phyloP scores from a whole-genome alignment of 202 grass and related monocot genomes.

The Setaria viridis region DNA sequence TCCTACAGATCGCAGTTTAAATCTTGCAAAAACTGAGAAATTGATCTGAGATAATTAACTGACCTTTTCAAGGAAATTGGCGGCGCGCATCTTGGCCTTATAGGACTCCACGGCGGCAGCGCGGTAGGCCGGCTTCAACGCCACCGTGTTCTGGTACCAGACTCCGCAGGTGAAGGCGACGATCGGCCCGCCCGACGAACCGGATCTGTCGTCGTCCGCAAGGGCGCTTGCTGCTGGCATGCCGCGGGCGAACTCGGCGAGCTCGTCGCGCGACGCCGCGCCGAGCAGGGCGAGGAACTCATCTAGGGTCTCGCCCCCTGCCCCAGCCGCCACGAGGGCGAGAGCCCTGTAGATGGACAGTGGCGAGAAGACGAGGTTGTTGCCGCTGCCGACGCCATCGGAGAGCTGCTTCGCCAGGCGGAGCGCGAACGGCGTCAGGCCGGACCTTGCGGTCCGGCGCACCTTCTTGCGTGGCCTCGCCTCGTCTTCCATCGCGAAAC shows the following conservation, averaged over 20 bases:
- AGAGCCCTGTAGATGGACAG: not conserved
- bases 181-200: too few species aligned
- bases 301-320: not conserved
- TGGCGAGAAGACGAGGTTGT: conserved; percentile 30
- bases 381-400: too few species aligned
- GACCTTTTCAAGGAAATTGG: too few species aligned
- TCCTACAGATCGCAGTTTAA: too few species aligned
- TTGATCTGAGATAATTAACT: too few species aligned
- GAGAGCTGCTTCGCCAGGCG: not conserved
- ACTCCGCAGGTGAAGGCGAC: too few species aligned
- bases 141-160: too few species aligned
- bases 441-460: not conserved
- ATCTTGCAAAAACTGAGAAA: too few species aligned
- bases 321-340: not conserved
- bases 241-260: not conserved
- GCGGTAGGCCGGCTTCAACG: too few species aligned
- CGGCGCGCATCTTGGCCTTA: too few species aligned
- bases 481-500: too few species aligned
- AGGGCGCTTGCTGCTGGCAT: not conserved
- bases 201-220: not conserved
- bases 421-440: conserved; percentile 21
- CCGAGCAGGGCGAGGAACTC: conserved; percentile 28
- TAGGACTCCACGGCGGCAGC: too few species aligned
- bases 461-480: not conserved
- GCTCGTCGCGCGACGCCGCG: not conserved